phyloP scores from a whole-genome alignment of 176 grass and related monocot species.

The Puccinellia tenuiflora region DNA sequence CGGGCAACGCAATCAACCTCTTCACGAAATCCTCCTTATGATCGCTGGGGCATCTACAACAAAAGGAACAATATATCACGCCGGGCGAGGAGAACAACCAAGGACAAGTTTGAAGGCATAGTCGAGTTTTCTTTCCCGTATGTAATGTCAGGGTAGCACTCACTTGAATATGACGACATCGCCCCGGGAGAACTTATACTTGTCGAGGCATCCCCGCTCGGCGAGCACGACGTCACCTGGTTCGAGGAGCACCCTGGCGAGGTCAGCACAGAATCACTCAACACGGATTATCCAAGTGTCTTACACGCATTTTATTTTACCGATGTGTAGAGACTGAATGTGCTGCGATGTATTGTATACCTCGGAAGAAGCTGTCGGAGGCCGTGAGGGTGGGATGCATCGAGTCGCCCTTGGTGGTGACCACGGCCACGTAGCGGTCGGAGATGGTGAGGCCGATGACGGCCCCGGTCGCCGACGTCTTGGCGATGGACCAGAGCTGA shows the following conservation, averaged over 20 bases:
- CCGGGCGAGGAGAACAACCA: not conserved
- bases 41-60: slow-evolving; percentile 56
- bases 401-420: slow-evolving; percentile 45
- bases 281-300: not conserved
- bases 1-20: slow-evolving; percentile 80
- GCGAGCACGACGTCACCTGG: slow-evolving; percentile 56
- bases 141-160: not conserved
- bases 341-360: slow-evolving; percentile 7
- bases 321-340: slow-evolving; percentile 20
- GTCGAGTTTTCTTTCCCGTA: not conserved
- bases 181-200: slow-evolving; percentile 72
- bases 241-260: slow-evolving; percentile 38
- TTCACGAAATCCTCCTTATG: slow-evolving; percentile 54
- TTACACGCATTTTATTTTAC: not conserved
- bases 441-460: slow-evolving; percentile 51
- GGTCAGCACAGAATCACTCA: slow-evolving; percentile 31
- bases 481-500: slow-evolving; percentile 37
- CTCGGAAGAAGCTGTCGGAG: slow-evolving; percentile 23
- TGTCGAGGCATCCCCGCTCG: slow-evolving; percentile 50
- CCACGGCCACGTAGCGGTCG: slow-evolving; percentile 36
- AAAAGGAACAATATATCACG: not conserved
- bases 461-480: slow-evolving; percentile 22
- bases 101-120: not conserved
- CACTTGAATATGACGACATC: slow-evolving; percentile 79
- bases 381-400: slow-evolving; percentile 81